Evolutionary conservation across 2,329 filamentous ascomycete genomes (phyloP).

Genomic region (Didymella pomorum): DNA sequence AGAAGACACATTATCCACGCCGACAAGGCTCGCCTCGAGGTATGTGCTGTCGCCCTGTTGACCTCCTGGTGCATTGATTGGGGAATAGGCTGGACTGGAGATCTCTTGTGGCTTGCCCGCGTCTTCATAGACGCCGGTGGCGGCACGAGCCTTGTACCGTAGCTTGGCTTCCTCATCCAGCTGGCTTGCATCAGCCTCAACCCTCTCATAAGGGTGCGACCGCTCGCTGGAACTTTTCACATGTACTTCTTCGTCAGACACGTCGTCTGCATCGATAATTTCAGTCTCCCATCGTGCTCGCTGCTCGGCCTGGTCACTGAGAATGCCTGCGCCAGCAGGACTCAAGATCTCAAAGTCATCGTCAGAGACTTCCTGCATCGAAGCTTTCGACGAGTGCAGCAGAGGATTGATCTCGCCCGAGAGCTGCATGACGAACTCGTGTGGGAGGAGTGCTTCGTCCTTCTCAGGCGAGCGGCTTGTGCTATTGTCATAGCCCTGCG

Average conservation of each 20-base stretch:
- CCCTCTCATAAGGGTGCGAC: background rate
- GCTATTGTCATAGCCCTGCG: background rate
- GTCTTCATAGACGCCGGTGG: background rate
- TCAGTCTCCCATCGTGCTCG: background rate
- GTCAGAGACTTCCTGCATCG: constrained; percentile 16
- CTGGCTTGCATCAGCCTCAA: too few relatives aligned
- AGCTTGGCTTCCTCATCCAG: too few relatives aligned
- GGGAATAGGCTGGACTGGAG: background rate
- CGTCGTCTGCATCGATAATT: background rate
- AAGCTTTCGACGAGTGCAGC: constrained; percentile 24
- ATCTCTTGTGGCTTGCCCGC: background rate
- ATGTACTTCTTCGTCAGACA: background rate
- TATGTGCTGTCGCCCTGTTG: constrained; percentile 4
- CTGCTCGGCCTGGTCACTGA: background rate
- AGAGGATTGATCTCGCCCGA: constrained; percentile 34
- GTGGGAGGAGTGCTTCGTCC: constrained; percentile 19
- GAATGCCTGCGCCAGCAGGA: background rate
- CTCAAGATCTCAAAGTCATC: constrained; percentile 7
- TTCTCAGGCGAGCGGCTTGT: background rate
- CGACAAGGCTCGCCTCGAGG: constrained; percentile 32
- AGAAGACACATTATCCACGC: constrained; percentile 37
- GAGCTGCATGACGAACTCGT: constrained; percentile 7
- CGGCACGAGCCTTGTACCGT: background rate
- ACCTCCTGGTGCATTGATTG: background rate
- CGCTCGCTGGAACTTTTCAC: background rate